Conservation (phyloP, 495 filamentous ascomycete genomes). For the Trichoderma orchidacearum region DNA sequence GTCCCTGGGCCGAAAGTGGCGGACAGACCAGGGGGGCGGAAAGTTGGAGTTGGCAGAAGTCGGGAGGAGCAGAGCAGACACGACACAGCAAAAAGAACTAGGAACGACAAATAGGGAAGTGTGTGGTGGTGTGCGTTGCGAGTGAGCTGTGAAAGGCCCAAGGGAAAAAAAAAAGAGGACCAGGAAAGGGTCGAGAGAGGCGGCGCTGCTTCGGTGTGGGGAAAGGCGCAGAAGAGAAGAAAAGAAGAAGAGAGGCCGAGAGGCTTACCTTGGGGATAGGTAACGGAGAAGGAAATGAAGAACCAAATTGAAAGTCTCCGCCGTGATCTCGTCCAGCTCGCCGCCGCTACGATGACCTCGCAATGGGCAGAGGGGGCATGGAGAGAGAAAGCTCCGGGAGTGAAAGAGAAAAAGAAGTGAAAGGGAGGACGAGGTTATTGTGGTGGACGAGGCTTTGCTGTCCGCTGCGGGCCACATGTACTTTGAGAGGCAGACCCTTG, state of each 20-base stretch:
- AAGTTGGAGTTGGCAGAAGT: neutral
- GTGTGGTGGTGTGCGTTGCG: no score
- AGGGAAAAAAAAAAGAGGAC: neutral
- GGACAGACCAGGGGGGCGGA: neutral
- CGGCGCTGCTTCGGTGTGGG: neutral
- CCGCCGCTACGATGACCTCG: constrained; percentile 1
- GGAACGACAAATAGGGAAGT: neutral
- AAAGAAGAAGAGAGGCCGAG: neutral
- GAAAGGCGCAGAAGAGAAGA: neutral
- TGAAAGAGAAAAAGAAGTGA: neutral
- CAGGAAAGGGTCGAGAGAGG: neutral
- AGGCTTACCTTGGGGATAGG: neutral
- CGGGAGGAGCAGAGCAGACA: neutral
- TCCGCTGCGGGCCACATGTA: neutral
- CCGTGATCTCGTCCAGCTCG: constrained; percentile 2
- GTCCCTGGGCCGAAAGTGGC: neutral
- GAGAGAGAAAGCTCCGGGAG: neutral
- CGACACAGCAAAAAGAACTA: neutral
- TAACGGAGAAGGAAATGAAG: neutral
- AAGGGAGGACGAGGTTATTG: constrained; percentile 1
- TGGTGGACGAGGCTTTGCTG: constrained; percentile 3
- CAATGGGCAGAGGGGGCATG: neutral
- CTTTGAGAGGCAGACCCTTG: neutral
- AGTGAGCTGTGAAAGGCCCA: neutral
- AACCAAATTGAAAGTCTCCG: neutral